phyloP scores from a whole-genome alignment of 306 rosid genomes.

The Cucumis sativus region DNA sequence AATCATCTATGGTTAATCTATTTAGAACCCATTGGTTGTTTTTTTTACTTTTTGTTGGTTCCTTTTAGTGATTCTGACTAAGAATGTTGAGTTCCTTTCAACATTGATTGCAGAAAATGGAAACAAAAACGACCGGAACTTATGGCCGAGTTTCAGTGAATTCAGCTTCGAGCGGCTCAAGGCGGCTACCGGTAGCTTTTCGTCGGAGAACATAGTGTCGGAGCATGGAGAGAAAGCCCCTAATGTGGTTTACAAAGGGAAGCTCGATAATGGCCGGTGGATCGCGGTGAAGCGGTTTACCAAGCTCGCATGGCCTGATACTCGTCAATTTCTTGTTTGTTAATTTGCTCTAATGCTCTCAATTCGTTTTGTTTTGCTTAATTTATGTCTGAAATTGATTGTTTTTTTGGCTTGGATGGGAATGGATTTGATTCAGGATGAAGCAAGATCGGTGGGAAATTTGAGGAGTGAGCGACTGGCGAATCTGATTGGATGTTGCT shows the following conservation, averaged over 20 bases:
- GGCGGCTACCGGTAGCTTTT: slow-evolving; percentile 52
- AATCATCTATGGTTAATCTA: neutral
- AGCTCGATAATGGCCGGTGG: slow-evolving; percentile 43
- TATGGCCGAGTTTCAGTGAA: slow-evolving; percentile 57
- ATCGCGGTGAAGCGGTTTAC: slow-evolving; percentile 86
- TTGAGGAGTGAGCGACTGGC: slow-evolving; percentile 75
- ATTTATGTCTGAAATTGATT: neutral
- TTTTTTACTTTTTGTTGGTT: neutral
- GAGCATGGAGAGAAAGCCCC: slow-evolving; percentile 97
- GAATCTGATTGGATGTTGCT: slow-evolving; percentile 80
- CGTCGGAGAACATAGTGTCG: slow-evolving; percentile 70
- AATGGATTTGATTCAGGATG: slow-evolving; percentile 39
- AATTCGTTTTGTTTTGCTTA: neutral
- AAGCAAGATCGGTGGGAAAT: slow-evolving; percentile 66
- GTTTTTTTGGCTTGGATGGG: neutral
- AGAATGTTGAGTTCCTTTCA: neutral
- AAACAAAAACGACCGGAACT: slow-evolving; percentile 31
- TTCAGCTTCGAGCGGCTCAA: slow-evolving; percentile 66
- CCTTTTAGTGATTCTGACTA: neutral
- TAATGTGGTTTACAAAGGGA: slow-evolving; percentile 74
- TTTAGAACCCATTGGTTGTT: neutral
- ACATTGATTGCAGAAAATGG: slow-evolving; percentile 56
- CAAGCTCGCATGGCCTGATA: slow-evolving; percentile 91
- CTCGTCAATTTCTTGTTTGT: slow-evolving; percentile 84
- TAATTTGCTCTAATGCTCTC: slow-evolving; percentile 6